These are phyloP conservation scores for Fusarium tjaetaba DNA, from an alignment of 2,329 filamentous ascomycete genomes.

Conservation along the genomic window DNA sequence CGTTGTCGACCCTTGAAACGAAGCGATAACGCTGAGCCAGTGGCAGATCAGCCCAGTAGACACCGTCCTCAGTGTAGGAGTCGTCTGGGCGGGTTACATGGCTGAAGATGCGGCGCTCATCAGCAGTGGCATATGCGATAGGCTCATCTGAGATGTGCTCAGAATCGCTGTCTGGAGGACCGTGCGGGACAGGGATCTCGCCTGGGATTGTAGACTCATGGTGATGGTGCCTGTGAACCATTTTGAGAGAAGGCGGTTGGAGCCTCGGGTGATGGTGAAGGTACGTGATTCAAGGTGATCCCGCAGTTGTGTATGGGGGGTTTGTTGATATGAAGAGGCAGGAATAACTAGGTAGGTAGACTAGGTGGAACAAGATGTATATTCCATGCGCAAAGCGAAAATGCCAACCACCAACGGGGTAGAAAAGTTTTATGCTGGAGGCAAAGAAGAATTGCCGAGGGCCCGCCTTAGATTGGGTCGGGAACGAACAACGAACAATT, in stretches of 20 bases:
- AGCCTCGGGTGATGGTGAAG: neutral
- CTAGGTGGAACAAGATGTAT: neutral
- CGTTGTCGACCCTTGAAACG: slow-evolving; percentile 76
- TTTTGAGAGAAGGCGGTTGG: slow-evolving; percentile 16
- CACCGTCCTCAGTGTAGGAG: slow-evolving; percentile 81
- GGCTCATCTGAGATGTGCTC: slow-evolving; percentile 57
- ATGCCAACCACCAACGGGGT: slow-evolving; percentile 13
- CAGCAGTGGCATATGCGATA: slow-evolving; percentile 55
- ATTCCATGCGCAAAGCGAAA: slow-evolving; percentile 9
- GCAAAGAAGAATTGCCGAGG: slow-evolving; percentile 12
- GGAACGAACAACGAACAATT: neutral
- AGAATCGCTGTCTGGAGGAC: slow-evolving; percentile 54
- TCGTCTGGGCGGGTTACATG: slow-evolving; percentile 88
- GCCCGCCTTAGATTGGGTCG: slow-evolving; percentile 6
- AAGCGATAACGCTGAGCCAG: slow-evolving; percentile 76
- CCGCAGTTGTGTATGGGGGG: neutral
- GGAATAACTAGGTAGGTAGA: neutral
- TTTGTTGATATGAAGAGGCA: slow-evolving; percentile 3
- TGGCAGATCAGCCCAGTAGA: slow-evolving; percentile 93
- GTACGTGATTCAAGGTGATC: neutral
- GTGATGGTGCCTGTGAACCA: slow-evolving; percentile 47
- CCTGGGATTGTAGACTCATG: slow-evolving; percentile 53
- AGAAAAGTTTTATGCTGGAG: slow-evolving; percentile 17
- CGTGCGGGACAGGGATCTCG: slow-evolving; percentile 66
- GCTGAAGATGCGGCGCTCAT: slow-evolving; percentile 74